phyloP scores from a whole-genome alignment of 2,329 filamentous ascomycete species.

The Cladophialophora yegresii region DNA sequence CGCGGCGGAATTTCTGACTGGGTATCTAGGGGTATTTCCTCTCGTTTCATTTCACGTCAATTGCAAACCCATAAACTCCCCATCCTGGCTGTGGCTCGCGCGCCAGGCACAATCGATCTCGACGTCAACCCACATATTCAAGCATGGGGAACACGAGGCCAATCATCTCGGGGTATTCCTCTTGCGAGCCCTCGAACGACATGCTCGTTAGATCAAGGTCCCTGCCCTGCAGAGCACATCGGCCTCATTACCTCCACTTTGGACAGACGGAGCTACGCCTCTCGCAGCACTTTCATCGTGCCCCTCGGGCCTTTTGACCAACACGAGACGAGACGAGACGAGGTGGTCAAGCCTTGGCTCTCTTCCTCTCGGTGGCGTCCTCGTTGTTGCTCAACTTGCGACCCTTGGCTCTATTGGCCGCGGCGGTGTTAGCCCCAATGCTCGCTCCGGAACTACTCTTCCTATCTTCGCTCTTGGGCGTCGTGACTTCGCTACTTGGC shows the following conservation, averaged over 20 bases:
- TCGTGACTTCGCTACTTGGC: slow-evolving; percentile 49
- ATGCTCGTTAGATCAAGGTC: neutral
- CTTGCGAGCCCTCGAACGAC: neutral
- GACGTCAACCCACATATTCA: neutral
- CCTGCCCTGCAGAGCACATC: neutral
- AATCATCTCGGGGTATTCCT: neutral
- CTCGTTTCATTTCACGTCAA: neutral
- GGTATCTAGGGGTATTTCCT: neutral
- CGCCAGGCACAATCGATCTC: neutral
- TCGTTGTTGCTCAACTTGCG: slow-evolving; percentile 21
- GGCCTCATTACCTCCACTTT: neutral
- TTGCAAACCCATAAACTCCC: neutral
- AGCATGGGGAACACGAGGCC: neutral
- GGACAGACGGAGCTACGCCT: neutral
- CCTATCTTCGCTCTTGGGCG: slow-evolving; percentile 39
- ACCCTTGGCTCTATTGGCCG: slow-evolving; percentile 19
- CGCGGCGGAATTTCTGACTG: neutral
- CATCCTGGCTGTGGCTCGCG: neutral
- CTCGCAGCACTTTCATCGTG: neutral
- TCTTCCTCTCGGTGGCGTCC: slow-evolving; percentile 19
- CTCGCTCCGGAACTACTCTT: neutral
- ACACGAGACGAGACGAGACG: neutral
- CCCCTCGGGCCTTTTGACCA: neutral
- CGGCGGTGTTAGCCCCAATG: neutral
- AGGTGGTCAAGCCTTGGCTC: slow-evolving; percentile 9